phyloP scores from a whole-genome alignment of 164 flowering plant genomes.

The Amborella trichopoda region DNA sequence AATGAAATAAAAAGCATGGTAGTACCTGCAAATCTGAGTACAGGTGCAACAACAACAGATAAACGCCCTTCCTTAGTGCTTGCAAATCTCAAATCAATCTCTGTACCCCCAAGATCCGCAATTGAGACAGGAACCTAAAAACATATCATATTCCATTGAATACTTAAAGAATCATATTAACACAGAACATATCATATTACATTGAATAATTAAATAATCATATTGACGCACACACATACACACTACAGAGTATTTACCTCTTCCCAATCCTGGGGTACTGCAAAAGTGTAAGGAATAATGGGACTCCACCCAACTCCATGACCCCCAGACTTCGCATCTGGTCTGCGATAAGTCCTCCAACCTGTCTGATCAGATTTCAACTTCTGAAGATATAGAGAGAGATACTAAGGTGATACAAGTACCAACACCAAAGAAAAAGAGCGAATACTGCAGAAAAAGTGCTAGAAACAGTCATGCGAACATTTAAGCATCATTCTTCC shows the following conservation, averaged over 20 bases:
- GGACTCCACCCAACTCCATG: constrained; percentile 99
- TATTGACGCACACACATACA: neutral
- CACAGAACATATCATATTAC: neutral
- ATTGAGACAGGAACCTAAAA: constrained; percentile 87
- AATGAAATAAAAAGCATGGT: neutral
- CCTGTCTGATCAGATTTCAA: constrained; percentile 73
- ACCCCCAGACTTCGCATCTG: constrained; percentile 97
- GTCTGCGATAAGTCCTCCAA: constrained; percentile 95
- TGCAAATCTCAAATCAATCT: constrained; percentile 87
- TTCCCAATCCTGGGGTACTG: constrained; percentile 77
- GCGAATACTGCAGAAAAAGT: neutral
- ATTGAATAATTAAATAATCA: neutral
- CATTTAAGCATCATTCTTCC: too few relatives aligned
- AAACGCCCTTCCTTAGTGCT: constrained; percentile 69
- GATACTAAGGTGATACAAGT: neutral
- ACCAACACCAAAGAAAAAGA: neutral
- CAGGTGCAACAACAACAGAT: constrained; percentile 87
- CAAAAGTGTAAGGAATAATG: constrained; percentile 70
- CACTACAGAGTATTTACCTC: constrained; percentile 39
- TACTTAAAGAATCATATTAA: neutral
- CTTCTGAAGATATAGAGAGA: too few relatives aligned
- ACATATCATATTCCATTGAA: neutral
- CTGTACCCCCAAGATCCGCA: constrained; percentile 95
- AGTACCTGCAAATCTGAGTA: constrained; percentile 81
- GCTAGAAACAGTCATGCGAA: too few relatives aligned